Evolutionary conservation across 345 rosid genomes (phyloP).

Genomic region (sweet orange (Citrus sinensis)): DVS_A1.0 CM039169.1:24205501-24206000

Average conservation of each 20-base stretch:
- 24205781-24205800: conserved; percentile 31
- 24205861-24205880: conserved; percentile 65
- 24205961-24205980: conserved; percentile 53
- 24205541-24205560: no score
- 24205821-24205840: conserved; percentile 44
- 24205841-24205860: conserved; percentile 65
- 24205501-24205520: no score
- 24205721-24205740: no score
- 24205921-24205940: conserved; percentile 54
- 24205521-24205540: no score
- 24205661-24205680: no score
- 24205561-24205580: no score
- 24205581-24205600: no score
- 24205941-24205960: conserved; percentile 52
- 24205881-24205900: conserved; percentile 67
- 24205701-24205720: no score
- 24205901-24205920: conserved; percentile 65
- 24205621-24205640: no score
- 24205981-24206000: conserved; percentile 66
- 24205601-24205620: no score
- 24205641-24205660: no score
- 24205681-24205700: no score
- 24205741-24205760: neutral
- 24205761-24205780: neutral
- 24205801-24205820: conserved; percentile 30